A percentile compares a stretch with the other conserved stretches of the same genome.
Evolutionary conservation across 495 filamentous ascomycete genomes (phyloP).

Genomic region (Parathielavia hyrcaniae): DNA sequence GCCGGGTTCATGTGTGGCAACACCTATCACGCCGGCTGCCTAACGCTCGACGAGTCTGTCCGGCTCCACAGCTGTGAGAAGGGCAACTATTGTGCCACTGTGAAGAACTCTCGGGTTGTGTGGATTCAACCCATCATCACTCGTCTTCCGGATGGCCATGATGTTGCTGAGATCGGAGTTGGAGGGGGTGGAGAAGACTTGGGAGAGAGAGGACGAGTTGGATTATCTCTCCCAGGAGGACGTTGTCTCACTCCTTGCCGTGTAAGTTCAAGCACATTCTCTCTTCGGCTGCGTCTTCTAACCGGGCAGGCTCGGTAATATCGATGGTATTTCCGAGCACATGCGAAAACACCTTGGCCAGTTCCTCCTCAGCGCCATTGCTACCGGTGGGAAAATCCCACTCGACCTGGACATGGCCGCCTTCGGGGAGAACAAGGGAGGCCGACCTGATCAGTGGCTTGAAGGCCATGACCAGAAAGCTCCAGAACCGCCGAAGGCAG

Average conservation of each 20-base stretch:
- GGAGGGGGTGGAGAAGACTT: slow-evolving; percentile 77
- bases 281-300: not conserved
- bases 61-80: slow-evolving; percentile 86
- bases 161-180: slow-evolving; percentile 66
- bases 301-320: slow-evolving; percentile 18
- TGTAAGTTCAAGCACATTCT: slow-evolving; percentile 32
- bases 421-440: slow-evolving; percentile 24
- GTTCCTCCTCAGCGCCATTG: slow-evolving; percentile 26
- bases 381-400: slow-evolving; percentile 28
- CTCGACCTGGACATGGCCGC: slow-evolving; percentile 31
- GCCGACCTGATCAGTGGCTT: slow-evolving; percentile 24
- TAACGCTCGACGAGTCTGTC: slow-evolving; percentile 58
- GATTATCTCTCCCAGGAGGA: slow-evolving; percentile 47
- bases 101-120: slow-evolving; percentile 55
- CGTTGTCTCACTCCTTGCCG: slow-evolving; percentile 42
- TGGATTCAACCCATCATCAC: slow-evolving; percentile 74
- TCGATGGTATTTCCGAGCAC: slow-evolving; percentile 21
- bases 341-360: slow-evolving; percentile 24
- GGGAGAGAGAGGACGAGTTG: slow-evolving; percentile 56
- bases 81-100: slow-evolving; percentile 55
- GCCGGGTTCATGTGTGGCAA: slow-evolving; percentile 77
- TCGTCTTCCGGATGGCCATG: slow-evolving; percentile 46
- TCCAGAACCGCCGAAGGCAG: slow-evolving; percentile 18
- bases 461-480: slow-evolving; percentile 29
- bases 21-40: slow-evolving; percentile 55